Evolutionary conservation across 306 rosid species (phyloP).

Genomic region (Cicer chorassanicum): DNA sequence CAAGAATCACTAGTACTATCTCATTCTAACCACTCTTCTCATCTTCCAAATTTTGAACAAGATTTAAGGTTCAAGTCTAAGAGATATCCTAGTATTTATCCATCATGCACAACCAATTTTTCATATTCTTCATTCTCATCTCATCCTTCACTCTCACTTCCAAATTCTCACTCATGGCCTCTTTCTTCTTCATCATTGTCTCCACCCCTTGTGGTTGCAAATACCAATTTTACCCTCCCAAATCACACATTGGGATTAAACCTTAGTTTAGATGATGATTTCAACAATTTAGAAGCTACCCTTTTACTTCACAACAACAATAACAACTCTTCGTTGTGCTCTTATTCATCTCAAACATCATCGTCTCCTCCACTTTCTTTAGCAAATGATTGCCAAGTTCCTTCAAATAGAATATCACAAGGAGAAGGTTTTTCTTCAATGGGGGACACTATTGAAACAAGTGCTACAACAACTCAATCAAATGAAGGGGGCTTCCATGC

Average conservation of each 20-base stretch:
- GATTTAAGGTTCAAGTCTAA: slow-evolving; percentile 54
- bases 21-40: slow-evolving; percentile 38
- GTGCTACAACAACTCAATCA: slow-evolving; percentile 35
- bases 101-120: slow-evolving; percentile 48
- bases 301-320: slow-evolving; percentile 47
- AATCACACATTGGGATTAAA: slow-evolving; percentile 28
- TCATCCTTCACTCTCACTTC: slow-evolving; percentile 34
- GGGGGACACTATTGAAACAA: neutral
- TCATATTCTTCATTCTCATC: slow-evolving; percentile 45
- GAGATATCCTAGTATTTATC: slow-evolving; percentile 56
- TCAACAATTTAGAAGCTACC: slow-evolving; percentile 48
- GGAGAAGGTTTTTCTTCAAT: slow-evolving; percentile 47
- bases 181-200: slow-evolving; percentile 49
- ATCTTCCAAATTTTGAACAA: slow-evolving; percentile 49
- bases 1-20: slow-evolving; percentile 27
- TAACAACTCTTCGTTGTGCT: slow-evolving; percentile 30
- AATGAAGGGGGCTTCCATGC: slow-evolving; percentile 50
- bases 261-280: slow-evolving; percentile 15
- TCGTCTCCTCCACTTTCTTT: slow-evolving; percentile 41
- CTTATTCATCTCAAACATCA: slow-evolving; percentile 41
- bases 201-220: slow-evolving; percentile 47
- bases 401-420: slow-evolving; percentile 45
- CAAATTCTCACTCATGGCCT: slow-evolving; percentile 47
- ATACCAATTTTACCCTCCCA: slow-evolving; percentile 61
- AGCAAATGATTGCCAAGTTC: slow-evolving; percentile 51